Percentiles rank a stretch among this genome's conserved stretches.
Conservation (phyloP, 1,284 basidiomycete genomes). For the Pascua sp. region DNA sequence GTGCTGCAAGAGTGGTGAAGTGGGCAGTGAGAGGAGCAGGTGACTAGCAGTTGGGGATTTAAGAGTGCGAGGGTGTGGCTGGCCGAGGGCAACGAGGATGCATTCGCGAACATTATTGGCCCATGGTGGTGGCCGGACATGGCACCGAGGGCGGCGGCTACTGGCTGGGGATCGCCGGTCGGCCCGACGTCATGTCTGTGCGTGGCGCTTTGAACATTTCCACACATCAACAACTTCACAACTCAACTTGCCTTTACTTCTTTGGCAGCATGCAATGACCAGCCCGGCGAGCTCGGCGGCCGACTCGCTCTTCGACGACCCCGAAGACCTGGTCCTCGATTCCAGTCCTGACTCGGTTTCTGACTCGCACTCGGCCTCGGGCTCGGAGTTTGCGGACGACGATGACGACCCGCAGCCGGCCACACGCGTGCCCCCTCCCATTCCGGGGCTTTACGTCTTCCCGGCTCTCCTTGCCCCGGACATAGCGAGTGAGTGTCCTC, state of each 20-base stretch:
- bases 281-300: conserved; percentile 2
- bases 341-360: too few species aligned
- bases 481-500: conserved; percentile 8
- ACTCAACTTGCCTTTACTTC: not conserved
- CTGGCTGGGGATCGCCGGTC: too few species aligned
- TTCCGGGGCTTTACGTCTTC: conserved; percentile 18
- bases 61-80: too few species aligned
- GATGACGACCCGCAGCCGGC: not conserved
- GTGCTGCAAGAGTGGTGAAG: conserved; percentile 7
- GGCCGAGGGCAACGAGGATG: too few species aligned
- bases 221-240: not conserved
- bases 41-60: too few species aligned
- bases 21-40: conserved; percentile 3
- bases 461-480: conserved; percentile 9
- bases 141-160: too few species aligned
- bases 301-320: conserved; percentile 20
- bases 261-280: not conserved
- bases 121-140: too few species aligned
- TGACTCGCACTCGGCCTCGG: not conserved
- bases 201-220: too few species aligned
- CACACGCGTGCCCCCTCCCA: conserved; percentile 3
- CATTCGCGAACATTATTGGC: too few species aligned
- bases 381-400: not conserved
- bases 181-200: too few species aligned
- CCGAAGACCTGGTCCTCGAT: not conserved